Percentiles rank a stretch among this genome's conserved stretches.
Conservation (phyloP, 2,329 filamentous ascomycete genomes). For the Gnomoniopsis smithogilvyi region DNA sequence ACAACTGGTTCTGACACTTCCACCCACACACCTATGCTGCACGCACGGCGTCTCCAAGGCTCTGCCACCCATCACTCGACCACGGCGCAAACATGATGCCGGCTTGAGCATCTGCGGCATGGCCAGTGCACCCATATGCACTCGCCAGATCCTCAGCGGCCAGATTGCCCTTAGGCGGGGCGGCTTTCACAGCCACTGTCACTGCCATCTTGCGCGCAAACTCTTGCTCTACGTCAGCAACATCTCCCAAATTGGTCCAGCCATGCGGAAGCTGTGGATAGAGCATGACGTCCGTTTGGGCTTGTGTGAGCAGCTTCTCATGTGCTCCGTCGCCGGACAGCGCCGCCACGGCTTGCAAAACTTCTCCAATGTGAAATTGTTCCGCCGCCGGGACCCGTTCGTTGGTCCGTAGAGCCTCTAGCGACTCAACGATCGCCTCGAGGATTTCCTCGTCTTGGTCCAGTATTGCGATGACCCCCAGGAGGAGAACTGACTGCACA, state of each 20-base stretch:
- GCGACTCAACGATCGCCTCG: slow-evolving; percentile 75
- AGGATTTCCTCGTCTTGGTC: slow-evolving; percentile 76
- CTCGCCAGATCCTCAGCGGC: slow-evolving; percentile 66
- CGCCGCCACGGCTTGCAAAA: slow-evolving; percentile 71
- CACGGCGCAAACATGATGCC: slow-evolving; percentile 82
- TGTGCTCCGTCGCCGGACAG: slow-evolving; percentile 48
- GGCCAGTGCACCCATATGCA: slow-evolving; percentile 72
- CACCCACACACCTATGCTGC: neutral
- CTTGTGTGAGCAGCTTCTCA: slow-evolving; percentile 57
- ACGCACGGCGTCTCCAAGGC: slow-evolving; percentile 40
- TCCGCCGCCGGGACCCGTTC: slow-evolving; percentile 61
- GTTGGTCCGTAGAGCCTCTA: slow-evolving; percentile 68
- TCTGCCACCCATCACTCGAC: slow-evolving; percentile 63
- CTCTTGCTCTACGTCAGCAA: slow-evolving; percentile 47
- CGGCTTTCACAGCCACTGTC: slow-evolving; percentile 69
- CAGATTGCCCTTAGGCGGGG: slow-evolving; percentile 69
- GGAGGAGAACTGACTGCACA: slow-evolving; percentile 72
- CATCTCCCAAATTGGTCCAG: slow-evolving; percentile 71
- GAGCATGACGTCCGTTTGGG: slow-evolving; percentile 76
- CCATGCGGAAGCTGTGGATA: slow-evolving; percentile 75
- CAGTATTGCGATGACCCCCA: slow-evolving; percentile 80
- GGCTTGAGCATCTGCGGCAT: slow-evolving; percentile 69
- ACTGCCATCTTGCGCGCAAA: slow-evolving; percentile 73
- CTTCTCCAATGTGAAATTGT: slow-evolving; percentile 66
- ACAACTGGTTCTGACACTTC: neutral